Base-by-base conservation (phyloP, 306 rosid species). In the Castanopsis chinensis region DNA sequence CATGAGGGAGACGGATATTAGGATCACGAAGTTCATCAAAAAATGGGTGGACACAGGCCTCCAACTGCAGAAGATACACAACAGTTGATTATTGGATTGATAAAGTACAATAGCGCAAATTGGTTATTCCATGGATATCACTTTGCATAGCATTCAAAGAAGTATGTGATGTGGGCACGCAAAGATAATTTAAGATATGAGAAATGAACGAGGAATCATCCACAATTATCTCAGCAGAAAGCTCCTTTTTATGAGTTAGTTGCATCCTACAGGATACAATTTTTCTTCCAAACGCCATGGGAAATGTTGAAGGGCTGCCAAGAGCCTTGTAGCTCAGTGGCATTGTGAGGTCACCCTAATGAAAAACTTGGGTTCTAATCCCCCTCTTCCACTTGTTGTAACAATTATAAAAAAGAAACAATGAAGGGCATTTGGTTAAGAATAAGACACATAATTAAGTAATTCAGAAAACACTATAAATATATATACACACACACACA, bases 11-110 rank as follows among this genome's bases (percentile, higher is more conserved):
- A 43, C 87, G 93, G 18, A 89, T 45, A 67, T 59, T 89, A 37
- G 89, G 87, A 71, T 91, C 90, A 1, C 96, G 93, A 64, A 91
- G 93, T 60, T 91, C 91, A 71, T 91, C 80, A 23, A 91, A 89
- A 78, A 91, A 91, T 6, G 89, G 91, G 75, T 91, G 96, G 68
- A 83, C 18, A 43, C 86, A 84, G 15, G 90, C 93, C 57, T 91
- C 93, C 27, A 89, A 75, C 91, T 91, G 88, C 76, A 10, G 52
- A 59, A n/a, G 56, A 18, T 27, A 33, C 18, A 43, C 41, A 6
- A 57, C 3, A 6, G 27, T 15, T 63, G 78, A 77, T 56, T 23
- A 20, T 59, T 28, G 20, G 45, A 12, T 65, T 25, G 75, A 43
- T 2, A 25, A 10, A 2, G 67, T 4, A 45, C 23, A 43, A 0